Percentiles rank a stretch among this genome's conserved stretches.
Evolutionary conservation across 2,329 filamentous ascomycete genomes (phyloP).

Genomic region (Thielaviopsis ethacetica): DNA sequence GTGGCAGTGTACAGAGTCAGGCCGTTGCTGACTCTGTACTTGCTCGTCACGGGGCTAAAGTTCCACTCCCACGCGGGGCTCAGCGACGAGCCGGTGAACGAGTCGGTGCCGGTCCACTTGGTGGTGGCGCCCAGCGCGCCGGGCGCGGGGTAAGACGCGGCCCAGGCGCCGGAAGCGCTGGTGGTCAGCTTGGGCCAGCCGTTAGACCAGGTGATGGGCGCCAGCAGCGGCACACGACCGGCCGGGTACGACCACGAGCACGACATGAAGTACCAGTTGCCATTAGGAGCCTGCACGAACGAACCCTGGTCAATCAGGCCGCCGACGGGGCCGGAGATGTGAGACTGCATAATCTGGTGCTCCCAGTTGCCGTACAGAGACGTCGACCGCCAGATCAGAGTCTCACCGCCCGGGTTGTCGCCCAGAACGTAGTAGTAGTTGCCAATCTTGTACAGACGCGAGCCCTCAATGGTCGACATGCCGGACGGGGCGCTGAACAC

Average conservation of each 20-base stretch:
- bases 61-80: constrained; percentile 42
- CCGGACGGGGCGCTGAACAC: constrained; percentile 26
- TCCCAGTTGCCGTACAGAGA: constrained; percentile 37
- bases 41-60: constrained; percentile 37
- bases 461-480: constrained; percentile 29
- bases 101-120: constrained; percentile 25
- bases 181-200: constrained; percentile 32
- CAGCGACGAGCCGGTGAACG: constrained; percentile 26
- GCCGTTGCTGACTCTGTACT: constrained; percentile 27
- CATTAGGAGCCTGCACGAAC: constrained; percentile 32
- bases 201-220: constrained; percentile 33
- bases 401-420: constrained; percentile 25
- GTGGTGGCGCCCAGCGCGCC: constrained; percentile 14
- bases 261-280: constrained; percentile 42
- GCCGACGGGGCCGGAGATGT: constrained; percentile 27
- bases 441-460: constrained; percentile 40
- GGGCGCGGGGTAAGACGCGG: constrained; percentile 25
- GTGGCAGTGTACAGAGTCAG: constrained; percentile 32
- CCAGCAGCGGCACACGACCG: constrained; percentile 39
- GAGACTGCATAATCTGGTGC: constrained; percentile 25
- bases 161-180: constrained; percentile 30
- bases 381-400: constrained; percentile 32
- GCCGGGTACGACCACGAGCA: constrained; percentile 39
- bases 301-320: constrained; percentile 38
- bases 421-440: constrained; percentile 39